Evolutionary conservation across 345 rosid species (phyloP).

Genomic region (Cardamine occulta): DNA sequence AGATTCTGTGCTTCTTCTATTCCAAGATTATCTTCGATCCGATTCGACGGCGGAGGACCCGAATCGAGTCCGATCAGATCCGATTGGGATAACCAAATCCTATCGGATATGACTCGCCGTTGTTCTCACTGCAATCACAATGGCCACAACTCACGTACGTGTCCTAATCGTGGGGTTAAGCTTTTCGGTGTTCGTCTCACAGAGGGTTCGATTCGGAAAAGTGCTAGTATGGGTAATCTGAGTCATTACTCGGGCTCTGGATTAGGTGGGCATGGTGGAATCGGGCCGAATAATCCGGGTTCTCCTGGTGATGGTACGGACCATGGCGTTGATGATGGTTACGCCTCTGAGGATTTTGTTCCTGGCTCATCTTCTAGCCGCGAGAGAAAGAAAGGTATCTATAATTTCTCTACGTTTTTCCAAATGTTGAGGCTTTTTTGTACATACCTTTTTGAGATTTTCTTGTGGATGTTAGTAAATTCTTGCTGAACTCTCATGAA

Average conservation of each 20-base stretch:
- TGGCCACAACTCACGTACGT: conserved; percentile 95
- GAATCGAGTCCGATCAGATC: conserved; percentile 20
- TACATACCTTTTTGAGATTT: no score
- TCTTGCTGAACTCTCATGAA: no score
- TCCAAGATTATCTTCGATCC: conserved; percentile 22
- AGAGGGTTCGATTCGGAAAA: conserved; percentile 83
- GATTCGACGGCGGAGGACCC: conserved; percentile 20
- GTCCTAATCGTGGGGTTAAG: conserved; percentile 89
- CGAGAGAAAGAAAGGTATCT: conserved; percentile 34
- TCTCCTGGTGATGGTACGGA: conserved; percentile 64
- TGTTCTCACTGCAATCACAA: conserved; percentile 96
- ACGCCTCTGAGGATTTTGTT: conserved; percentile 92
- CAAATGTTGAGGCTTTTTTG: background rate
- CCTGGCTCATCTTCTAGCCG: conserved; percentile 53
- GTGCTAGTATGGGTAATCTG: conserved; percentile 91
- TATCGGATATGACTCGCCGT: conserved; percentile 68
- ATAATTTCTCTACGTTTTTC: background rate
- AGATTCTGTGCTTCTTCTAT: conserved; percentile 19
- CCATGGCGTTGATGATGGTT: conserved; percentile 68
- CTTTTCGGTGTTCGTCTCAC: conserved; percentile 89
- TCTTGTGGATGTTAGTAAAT: no score
- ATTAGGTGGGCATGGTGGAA: conserved; percentile 38
- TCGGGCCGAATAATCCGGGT: conserved; percentile 49
- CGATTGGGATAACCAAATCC: background rate
- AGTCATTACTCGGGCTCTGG: conserved; percentile 60